Evolutionary conservation across 208 protist species (phyloP).

Genomic region (Zelonia costaricensis): DNA sequence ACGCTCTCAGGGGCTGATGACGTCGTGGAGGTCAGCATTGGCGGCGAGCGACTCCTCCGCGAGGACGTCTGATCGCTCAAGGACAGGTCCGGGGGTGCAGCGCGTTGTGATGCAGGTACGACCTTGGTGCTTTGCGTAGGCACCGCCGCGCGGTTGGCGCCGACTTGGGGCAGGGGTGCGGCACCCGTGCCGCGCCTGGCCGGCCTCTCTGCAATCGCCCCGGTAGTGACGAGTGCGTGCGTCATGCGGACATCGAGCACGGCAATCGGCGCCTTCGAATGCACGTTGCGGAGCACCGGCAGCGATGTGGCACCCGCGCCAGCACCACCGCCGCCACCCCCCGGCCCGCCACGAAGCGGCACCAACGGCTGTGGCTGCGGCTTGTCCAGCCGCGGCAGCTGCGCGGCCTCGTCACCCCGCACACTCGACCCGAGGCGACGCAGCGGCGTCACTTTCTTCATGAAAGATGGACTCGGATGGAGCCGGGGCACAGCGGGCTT

Average conservation of each 20-base stretch:
- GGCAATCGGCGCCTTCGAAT: conserved; percentile 13
- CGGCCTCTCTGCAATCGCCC: no score
- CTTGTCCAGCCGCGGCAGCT: neutral
- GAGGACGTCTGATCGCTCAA: neutral
- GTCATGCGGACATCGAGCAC: conserved; percentile 15
- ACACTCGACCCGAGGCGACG: neutral
- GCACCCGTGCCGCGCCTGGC: no score
- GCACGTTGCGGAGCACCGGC: neutral
- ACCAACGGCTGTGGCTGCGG: no score
- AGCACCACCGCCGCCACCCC: neutral
- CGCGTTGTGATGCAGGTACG: no score
- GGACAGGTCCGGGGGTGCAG: neutral
- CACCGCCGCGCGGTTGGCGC: no score
- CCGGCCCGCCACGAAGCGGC: no score
- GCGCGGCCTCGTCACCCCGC: neutral
- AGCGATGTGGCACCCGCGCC: neutral
- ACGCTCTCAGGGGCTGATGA: neutral
- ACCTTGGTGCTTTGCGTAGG: no score
- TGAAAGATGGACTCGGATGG: no score
- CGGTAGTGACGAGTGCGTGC: neutral
- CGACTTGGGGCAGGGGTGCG: no score
- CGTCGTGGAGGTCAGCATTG: conserved; percentile 1
- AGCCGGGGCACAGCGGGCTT: no score
- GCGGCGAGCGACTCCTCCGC: conserved; percentile 1
- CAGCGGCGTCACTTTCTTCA: no score